Conservation (phyloP, 129 eudicot genomes). For the Pittosporum tobira region DNA sequence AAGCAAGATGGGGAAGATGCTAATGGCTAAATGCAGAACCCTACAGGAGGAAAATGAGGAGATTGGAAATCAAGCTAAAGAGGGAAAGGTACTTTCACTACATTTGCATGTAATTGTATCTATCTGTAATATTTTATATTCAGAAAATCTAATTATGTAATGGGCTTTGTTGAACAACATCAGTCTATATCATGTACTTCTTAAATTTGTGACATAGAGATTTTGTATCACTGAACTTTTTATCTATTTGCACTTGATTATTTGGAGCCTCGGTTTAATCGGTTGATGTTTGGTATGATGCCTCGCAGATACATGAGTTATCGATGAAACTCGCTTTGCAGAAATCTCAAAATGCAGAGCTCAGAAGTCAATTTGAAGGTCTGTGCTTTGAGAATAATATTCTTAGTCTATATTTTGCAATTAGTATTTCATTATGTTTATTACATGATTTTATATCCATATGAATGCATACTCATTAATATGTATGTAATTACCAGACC, state of each 20-base stretch:
- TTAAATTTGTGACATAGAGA: too few relatives aligned
- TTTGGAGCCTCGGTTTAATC: background rate
- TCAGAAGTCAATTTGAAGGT: constrained; percentile 91
- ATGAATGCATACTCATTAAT: too few relatives aligned
- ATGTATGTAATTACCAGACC: too few relatives aligned
- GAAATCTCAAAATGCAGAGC: constrained; percentile 71
- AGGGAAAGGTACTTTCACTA: constrained; percentile 67
- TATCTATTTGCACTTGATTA: background rate
- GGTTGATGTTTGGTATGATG: constrained; percentile 4
- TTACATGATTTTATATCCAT: background rate
- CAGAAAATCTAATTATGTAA: too few relatives aligned
- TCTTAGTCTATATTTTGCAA: background rate
- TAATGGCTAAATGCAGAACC: constrained; percentile 94
- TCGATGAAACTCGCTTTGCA: constrained; percentile 83
- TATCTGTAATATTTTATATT: too few relatives aligned
- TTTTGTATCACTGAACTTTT: background rate
- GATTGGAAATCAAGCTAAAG: constrained; percentile 95
- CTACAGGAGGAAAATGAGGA: constrained; percentile 95
- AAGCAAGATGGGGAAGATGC: constrained; percentile 98
- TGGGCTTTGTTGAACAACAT: too few relatives aligned
- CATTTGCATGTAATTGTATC: background rate
- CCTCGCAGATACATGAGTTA: constrained; percentile 79
- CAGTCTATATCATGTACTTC: background rate
- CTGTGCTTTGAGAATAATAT: constrained; percentile 12
- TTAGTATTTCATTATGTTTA: background rate